Percentiles rank a stretch among this genome's conserved stretches.
phyloP scores from a whole-genome alignment of 257 asterid genomes.

The Plantago elongata region DNA sequence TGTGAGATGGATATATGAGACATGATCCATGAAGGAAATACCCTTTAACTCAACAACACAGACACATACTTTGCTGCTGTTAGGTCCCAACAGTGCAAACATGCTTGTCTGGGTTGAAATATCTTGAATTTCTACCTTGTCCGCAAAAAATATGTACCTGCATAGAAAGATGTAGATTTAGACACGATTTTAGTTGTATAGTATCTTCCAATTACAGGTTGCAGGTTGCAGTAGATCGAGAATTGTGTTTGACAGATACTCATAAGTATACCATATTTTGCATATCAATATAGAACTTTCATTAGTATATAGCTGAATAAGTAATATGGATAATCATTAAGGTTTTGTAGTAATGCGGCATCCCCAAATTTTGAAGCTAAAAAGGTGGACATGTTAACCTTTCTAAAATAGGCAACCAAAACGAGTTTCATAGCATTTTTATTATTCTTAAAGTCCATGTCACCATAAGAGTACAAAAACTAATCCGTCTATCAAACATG shows the following conservation, averaged over 20 bases:
- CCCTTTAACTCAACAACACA: slow-evolving; percentile 11
- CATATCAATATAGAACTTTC: too few species aligned
- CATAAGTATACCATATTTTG: too few species aligned
- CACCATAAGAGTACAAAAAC: too few species aligned
- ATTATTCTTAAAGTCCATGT: too few species aligned
- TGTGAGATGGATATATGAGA: slow-evolving; percentile 15
- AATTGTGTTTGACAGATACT: too few species aligned
- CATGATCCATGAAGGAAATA: slow-evolving; percentile 17
- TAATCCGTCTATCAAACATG: too few species aligned
- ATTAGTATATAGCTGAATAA: neutral
- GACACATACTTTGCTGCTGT: slow-evolving; percentile 56
- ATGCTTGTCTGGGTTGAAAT: slow-evolving; percentile 71
- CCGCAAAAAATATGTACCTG: slow-evolving; percentile 91
- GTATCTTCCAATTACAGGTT: neutral
- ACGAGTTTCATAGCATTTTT: neutral
- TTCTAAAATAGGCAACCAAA: neutral
- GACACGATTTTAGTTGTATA: neutral
- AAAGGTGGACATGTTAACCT: neutral
- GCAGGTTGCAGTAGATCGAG: neutral
- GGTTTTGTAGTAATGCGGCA: neutral
- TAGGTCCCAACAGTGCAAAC: slow-evolving; percentile 76
- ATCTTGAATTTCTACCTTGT: slow-evolving; percentile 89
- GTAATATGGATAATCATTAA: neutral
- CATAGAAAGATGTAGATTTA: slow-evolving; percentile 15
- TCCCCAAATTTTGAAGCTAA: neutral